phyloP scores from a whole-genome alignment of 352 stramenopile genomes.

The Thraustochytrium sp. region DNA sequence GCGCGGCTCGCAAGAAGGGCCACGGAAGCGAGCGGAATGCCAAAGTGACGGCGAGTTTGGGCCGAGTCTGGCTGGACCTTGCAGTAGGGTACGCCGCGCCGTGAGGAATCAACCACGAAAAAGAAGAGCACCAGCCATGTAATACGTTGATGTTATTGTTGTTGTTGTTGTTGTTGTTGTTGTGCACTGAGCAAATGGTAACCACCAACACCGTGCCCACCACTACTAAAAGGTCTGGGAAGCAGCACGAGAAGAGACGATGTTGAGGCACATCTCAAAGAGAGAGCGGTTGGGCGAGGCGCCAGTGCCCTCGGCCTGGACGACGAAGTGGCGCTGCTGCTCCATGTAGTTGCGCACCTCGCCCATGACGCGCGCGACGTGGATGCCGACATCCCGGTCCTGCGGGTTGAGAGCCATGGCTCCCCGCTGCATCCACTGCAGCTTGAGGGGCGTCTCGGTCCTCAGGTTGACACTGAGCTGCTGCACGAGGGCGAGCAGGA shows the following conservation, averaged over 20 bases:
- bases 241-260: background rate
- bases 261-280: conserved; percentile 29
- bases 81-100: no score
- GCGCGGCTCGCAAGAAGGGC: no score
- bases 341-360: background rate
- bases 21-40: no score
- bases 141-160: no score
- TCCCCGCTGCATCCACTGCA: conserved; percentile 14
- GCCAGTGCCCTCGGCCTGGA: background rate
- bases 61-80: no score
- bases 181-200: background rate
- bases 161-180: background rate
- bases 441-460: conserved; percentile 15
- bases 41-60: no score
- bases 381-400: background rate
- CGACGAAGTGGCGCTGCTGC: background rate
- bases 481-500: conserved; percentile 20
- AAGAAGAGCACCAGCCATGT: no score
- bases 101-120: no score
- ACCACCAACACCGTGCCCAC: no score
- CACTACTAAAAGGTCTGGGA: background rate
- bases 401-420: conserved; percentile 7
- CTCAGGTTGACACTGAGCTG: background rate
- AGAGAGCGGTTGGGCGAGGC: background rate
- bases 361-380: background rate